phyloP scores from a whole-genome alignment of 768 basidiomycete genomes.

The Mycena venus region DNA sequence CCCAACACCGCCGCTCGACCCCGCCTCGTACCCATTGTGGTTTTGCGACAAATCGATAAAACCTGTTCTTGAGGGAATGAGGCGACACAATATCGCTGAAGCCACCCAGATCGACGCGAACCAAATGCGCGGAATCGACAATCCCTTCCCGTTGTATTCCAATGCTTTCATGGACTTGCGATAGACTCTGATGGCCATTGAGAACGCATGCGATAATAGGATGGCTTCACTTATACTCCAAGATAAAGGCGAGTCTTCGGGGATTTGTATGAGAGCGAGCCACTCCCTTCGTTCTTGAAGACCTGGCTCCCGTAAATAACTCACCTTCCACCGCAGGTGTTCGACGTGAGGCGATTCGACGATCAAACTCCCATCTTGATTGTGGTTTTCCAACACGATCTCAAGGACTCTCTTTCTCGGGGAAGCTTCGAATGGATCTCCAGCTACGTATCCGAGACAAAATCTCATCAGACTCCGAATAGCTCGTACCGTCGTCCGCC shows the following conservation, averaged over 20 bases:
- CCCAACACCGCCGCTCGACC: slow-evolving; percentile 13
- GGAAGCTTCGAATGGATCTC: slow-evolving; percentile 4
- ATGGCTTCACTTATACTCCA: background rate
- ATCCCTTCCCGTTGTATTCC: slow-evolving; percentile 15
- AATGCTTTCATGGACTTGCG: slow-evolving; percentile 26
- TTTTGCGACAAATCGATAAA: background rate
- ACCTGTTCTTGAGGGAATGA: slow-evolving; percentile 5
- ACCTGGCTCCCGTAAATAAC: too few relatives aligned
- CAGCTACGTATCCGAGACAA: background rate
- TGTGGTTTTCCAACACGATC: slow-evolving; percentile 4
- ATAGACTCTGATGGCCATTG: slow-evolving; percentile 24
- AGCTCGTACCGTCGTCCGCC: too few relatives aligned
- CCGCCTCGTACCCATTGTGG: slow-evolving; percentile 13
- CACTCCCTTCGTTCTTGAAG: background rate
- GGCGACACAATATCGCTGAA: slow-evolving; percentile 16
- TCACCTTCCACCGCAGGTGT: background rate
- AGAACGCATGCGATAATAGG: slow-evolving; percentile 1
- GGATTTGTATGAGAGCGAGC: slow-evolving; percentile 25
- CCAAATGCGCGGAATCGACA: background rate
- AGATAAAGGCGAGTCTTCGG: slow-evolving; percentile 13
- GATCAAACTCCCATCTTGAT: slow-evolving; percentile 12
- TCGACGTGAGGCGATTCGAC: slow-evolving; percentile 25
- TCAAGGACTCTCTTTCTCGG: slow-evolving; percentile 2
- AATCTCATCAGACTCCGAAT: background rate
- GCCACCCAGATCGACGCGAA: slow-evolving; percentile 3